A percentile compares a stretch with the other conserved stretches of the same genome.
Conservation (phyloP, 2,329 filamentous ascomycete species). For the Aspergillus pseudoglaucus region DNA sequence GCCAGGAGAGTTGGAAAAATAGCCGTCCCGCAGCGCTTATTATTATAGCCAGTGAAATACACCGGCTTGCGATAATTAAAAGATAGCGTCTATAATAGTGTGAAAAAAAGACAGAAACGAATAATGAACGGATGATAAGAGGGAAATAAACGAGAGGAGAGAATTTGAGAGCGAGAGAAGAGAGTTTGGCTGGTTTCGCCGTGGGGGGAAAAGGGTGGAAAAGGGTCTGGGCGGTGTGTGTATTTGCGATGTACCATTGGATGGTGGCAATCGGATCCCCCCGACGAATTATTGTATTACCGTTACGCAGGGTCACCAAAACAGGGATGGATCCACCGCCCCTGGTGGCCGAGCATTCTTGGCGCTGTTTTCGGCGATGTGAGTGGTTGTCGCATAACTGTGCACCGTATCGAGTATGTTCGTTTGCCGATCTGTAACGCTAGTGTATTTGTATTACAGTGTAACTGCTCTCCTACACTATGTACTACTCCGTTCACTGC, state of each 20-base stretch:
- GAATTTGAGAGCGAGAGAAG: background rate
- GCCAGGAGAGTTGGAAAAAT: background rate
- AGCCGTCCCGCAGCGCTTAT: constrained; percentile 1
- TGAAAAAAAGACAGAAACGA: background rate
- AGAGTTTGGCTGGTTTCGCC: background rate
- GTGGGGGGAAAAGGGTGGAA: background rate
- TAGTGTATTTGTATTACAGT: background rate
- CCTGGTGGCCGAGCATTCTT: background rate
- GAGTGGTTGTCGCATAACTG: background rate
- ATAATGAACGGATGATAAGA: background rate
- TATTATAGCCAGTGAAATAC: background rate
- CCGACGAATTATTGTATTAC: background rate
- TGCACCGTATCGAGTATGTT: too few species aligned
- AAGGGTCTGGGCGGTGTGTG: background rate
- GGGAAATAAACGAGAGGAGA: background rate
- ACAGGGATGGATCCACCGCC: background rate
- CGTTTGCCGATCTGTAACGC: background rate
- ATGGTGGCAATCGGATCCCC: background rate
- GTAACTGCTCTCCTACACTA: too few species aligned
- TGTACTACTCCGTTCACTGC: too few species aligned
- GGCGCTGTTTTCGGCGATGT: background rate
- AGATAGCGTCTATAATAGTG: background rate
- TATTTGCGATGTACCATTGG: background rate
- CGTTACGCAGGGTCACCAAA: background rate
- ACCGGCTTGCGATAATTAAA: background rate